phyloP scores from a whole-genome alignment of 2,329 filamentous ascomycete genomes.

The Reticulascus tulasneorum region DNA sequence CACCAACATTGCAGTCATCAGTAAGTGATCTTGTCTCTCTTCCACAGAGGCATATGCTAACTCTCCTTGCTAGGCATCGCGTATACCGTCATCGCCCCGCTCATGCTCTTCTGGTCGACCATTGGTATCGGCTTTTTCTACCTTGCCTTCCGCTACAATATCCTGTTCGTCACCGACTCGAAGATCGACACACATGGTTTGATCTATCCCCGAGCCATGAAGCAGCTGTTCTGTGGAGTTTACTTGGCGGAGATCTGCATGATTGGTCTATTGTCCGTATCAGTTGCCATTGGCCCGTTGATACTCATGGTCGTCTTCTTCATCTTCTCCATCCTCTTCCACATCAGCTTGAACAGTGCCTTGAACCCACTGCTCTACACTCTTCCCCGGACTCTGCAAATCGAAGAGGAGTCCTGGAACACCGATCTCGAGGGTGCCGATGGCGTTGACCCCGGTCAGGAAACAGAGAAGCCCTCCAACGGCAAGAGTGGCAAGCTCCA shows the following conservation, averaged over 20 bases:
- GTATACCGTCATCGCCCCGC: slow-evolving; percentile 78
- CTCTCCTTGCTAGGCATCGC: slow-evolving; percentile 49
- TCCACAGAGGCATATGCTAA: slow-evolving; percentile 14
- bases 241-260: slow-evolving; percentile 78
- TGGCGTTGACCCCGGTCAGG: slow-evolving; percentile 15
- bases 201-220: slow-evolving; percentile 81
- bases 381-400: slow-evolving; percentile 59
- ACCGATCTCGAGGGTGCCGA: slow-evolving; percentile 8
- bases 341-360: slow-evolving; percentile 66
- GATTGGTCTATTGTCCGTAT: slow-evolving; percentile 75
- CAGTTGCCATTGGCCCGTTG: slow-evolving; percentile 63
- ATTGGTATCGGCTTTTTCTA: slow-evolving; percentile 77
- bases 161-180: slow-evolving; percentile 76
- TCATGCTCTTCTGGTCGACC: slow-evolving; percentile 76
- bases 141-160: slow-evolving; percentile 79
- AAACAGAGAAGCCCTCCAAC: slow-evolving; percentile 11
- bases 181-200: slow-evolving; percentile 84
- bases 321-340: slow-evolving; percentile 72
- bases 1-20: slow-evolving; percentile 70
- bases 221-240: slow-evolving; percentile 78
- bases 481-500: slow-evolving; percentile 14
- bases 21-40: slow-evolving; percentile 28
- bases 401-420: slow-evolving; percentile 33
- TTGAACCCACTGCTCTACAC: slow-evolving; percentile 69
- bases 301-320: slow-evolving; percentile 73